Conservation (phyloP, 2,329 filamentous ascomycete genomes). For the Alternaria hordeiaustralica region DNA sequence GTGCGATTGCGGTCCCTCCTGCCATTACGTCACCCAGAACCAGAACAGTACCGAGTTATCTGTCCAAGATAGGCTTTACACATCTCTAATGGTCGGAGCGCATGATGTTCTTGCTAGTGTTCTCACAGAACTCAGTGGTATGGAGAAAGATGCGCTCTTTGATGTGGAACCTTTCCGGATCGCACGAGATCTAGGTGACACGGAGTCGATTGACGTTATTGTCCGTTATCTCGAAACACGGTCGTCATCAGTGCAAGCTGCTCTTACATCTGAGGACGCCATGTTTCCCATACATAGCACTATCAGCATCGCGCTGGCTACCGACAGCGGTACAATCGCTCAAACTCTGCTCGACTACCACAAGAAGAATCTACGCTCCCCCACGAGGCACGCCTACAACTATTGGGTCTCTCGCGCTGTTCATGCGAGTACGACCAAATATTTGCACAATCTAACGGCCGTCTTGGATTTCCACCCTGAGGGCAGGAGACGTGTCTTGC, state of each 20-base stretch:
- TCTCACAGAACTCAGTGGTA: not conserved
- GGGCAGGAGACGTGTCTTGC: not conserved
- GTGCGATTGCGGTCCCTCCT: not conserved
- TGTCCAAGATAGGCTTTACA: not conserved
- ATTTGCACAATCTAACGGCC: not conserved
- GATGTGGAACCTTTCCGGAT: not conserved
- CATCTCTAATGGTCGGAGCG: not conserved
- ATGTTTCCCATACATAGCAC: not conserved
- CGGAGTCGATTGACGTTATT: not conserved
- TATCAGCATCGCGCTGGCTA: not conserved
- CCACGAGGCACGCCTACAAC: not conserved
- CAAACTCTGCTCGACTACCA: not conserved
- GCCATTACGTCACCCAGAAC: not conserved
- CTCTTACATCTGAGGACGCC: accelerated
- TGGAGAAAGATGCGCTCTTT: accelerated
- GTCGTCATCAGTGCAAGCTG: accelerated
- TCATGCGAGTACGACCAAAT: not conserved
- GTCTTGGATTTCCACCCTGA: not conserved
- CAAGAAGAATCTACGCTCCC: not conserved
- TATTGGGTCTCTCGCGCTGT: not conserved
- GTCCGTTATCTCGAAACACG: not conserved
- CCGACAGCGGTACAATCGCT: not conserved
- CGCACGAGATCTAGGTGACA: not conserved
- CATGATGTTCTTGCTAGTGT: not conserved
- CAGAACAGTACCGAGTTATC: not conserved